Base-by-base conservation (phyloP, 257 asterid genomes). In the Solanum peruvianum region DNA sequence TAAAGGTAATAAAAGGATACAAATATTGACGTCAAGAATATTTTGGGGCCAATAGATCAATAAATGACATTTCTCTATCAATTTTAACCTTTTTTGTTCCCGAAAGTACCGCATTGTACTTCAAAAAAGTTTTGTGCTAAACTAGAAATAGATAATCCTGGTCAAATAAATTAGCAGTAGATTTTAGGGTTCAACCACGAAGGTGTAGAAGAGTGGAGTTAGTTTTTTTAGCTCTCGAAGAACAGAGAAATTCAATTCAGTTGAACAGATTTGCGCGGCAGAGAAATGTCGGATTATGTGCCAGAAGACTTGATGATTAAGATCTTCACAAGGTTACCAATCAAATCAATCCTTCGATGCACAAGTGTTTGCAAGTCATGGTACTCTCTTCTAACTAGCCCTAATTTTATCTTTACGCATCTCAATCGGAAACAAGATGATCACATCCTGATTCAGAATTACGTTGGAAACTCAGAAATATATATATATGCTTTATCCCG, bases 331-430 rank as follows among this genome's bases (percentile, higher is more conserved):
- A 87, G 86, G 71, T 56, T 87, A 33, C 87, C 86, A 0, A 33
- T 18, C 6, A 64, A 84, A 47, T 88, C 86, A 31, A 67, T 84
- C 20, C 25, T 84, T 20, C 70, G 83, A 42, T 62, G 27, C 73
- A 88, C 29, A 66, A 42, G 86, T 69, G 70, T 88, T 6, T 75
- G 82, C 9, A 88, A 76, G 21, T 75, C 82, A 88, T 88, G 86
- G 89, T 84, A 88, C 1, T 84, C 60, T 8, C 39, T 64, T 25
- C 67, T 84, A 7, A 41, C 85, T 20, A 62, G 82, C 81, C 80
- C 83, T 75, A 1, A 72, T 11, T 56, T 56, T 7, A 56, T 56
- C 25, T 56, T n/a, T 56, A 56, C 25, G 11, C 64, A 56, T 56
- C 64, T 56, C 64, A 56, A 56, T 56, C 25, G 2, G 25, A 56